Percentiles rank a stretch among this genome's conserved stretches.
These are phyloP conservation scores for Blastobotrys ciferrii DNA, from an alignment of 1,139 yeast genomes.

Conservation along the genomic window DNA sequence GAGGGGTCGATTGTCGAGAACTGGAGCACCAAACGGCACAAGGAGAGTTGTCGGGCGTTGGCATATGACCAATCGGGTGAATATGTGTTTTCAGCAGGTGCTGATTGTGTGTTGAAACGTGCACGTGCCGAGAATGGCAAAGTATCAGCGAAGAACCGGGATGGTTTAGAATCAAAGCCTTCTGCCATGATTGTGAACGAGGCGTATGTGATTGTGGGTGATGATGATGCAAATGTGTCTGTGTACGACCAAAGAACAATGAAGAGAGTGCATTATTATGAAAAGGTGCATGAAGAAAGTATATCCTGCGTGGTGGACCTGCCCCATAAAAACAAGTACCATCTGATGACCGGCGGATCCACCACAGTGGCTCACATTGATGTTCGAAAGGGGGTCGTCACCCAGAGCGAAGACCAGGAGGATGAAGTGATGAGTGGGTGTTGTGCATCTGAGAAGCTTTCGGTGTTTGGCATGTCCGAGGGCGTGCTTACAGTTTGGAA, in stretches of 20 bases:
- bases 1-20: constrained; percentile 38
- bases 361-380: constrained; percentile 81
- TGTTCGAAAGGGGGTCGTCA: constrained; percentile 60
- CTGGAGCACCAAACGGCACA: constrained; percentile 91
- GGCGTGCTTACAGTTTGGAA: constrained; percentile 95
- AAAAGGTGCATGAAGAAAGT: constrained; percentile 60
- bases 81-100: constrained; percentile 65
- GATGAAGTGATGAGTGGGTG: constrained; percentile 82
- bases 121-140: constrained; percentile 74
- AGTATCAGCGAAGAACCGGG: constrained; percentile 56
- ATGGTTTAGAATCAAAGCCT: constrained; percentile 49
- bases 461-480: constrained; percentile 84
- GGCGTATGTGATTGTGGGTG: constrained; percentile 68
- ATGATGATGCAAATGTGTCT: constrained; percentile 68
- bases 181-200: constrained; percentile 63
- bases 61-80: constrained; percentile 66
- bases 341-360: constrained; percentile 77
- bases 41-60: constrained; percentile 79
- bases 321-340: constrained; percentile 68
- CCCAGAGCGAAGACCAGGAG: constrained; percentile 81
- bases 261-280: constrained; percentile 40
- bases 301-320: constrained; percentile 62
- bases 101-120: constrained; percentile 75
- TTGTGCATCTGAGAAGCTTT: constrained; percentile 55
- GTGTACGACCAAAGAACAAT: constrained; percentile 58